phyloP scores from a whole-genome alignment of 495 filamentous ascomycete genomes.

The Penicillium simplicissimum region DNA sequence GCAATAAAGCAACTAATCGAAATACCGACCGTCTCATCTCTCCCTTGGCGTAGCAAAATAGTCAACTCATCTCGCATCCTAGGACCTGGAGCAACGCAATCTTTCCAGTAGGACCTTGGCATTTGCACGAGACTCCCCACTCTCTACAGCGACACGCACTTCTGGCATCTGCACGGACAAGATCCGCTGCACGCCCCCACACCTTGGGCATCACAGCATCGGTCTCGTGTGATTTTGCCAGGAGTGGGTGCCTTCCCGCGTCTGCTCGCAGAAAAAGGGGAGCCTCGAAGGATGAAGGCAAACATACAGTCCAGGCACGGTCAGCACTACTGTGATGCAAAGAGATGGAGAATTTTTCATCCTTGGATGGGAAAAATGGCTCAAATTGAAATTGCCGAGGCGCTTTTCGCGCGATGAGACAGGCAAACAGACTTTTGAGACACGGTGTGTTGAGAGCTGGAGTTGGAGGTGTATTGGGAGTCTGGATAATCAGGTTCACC shows the following conservation, averaged over 20 bases:
- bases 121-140: background rate
- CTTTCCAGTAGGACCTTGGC: background rate
- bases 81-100: background rate
- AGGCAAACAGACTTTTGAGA: constrained; percentile 6
- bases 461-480: background rate
- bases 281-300: constrained; percentile 7
- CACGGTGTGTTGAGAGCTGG: background rate
- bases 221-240: constrained; percentile 21
- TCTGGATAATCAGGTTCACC: background rate
- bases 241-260: constrained; percentile 5
- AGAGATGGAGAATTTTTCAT: background rate
- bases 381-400: constrained; percentile 1
- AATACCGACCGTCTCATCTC: background rate
- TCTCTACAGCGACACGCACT: background rate
- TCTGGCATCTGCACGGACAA: constrained; percentile 12
- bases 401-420: constrained; percentile 3
- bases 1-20: too few species aligned
- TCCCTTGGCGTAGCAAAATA: background rate
- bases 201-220: constrained; percentile 15
- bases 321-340: constrained; percentile 3
- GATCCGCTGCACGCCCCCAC: constrained; percentile 16
- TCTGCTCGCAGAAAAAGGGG: background rate
- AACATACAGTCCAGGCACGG: constrained; percentile 10
- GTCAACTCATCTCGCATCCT: background rate
- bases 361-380: too few species aligned